Percentiles rank a stretch among this genome's conserved stretches.
Evolutionary conservation across 345 rosid genomes (phyloP).

Genomic region (sweet orange (Citrus sinensis)): DNA sequence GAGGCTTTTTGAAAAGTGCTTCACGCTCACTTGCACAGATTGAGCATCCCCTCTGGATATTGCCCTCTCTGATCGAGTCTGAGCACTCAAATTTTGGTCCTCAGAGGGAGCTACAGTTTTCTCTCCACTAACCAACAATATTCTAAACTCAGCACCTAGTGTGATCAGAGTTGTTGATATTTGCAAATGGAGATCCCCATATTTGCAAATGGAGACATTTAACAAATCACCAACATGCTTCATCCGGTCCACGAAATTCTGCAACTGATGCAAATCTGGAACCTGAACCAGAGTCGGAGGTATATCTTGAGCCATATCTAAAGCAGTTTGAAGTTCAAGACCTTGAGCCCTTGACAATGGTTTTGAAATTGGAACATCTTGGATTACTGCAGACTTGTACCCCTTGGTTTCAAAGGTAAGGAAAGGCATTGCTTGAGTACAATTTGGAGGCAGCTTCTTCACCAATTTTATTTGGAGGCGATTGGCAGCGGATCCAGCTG

Average conservation of each 20-base stretch:
- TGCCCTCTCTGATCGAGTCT: conserved; percentile 73
- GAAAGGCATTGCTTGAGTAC: too few species aligned
- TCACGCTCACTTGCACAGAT: conserved; percentile 74
- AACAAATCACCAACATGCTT: conserved; percentile 80
- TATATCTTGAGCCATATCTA: conserved; percentile 66
- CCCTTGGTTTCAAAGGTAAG: too few species aligned
- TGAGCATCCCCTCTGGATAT: conserved; percentile 70
- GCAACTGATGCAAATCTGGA: conserved; percentile 74
- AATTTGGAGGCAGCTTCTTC: too few species aligned
- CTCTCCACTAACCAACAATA: conserved; percentile 73
- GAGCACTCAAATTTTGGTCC: conserved; percentile 63
- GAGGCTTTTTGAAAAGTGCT: conserved; percentile 83
- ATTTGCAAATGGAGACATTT: conserved; percentile 73
- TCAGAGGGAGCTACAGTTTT: conserved; percentile 64
- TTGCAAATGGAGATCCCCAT: conserved; percentile 81
- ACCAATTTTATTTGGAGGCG: too few species aligned
- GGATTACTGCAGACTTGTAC: conserved; percentile 9
- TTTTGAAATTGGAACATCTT: too few species aligned
- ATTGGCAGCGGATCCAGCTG: too few species aligned
- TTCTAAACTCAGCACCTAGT: conserved; percentile 77
- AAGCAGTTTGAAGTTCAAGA: conserved; percentile 70
- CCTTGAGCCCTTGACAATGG: too few species aligned
- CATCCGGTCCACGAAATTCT: conserved; percentile 82
- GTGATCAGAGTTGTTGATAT: conserved; percentile 76
- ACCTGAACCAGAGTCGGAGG: conserved; percentile 74